Evolutionary conservation across 2,329 filamentous ascomycete genomes (phyloP), one percentile per base, ranked within the genome.

Genomic region (Xylaria sp.): DNA sequence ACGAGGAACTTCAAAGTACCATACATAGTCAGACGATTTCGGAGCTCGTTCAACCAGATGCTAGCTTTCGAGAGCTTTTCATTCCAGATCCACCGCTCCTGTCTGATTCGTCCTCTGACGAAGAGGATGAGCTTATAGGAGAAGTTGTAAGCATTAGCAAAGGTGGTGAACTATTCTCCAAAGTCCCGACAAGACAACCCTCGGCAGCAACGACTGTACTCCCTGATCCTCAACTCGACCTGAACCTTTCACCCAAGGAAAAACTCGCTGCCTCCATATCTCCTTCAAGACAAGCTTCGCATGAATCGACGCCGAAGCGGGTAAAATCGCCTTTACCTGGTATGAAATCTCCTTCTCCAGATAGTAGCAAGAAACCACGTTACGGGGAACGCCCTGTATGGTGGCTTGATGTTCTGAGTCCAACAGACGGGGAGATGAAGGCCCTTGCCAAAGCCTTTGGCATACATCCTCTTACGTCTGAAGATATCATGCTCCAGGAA

Each of bases 401-500:
- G 88, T 99, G 96, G 96, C 87, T 99, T 3, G 96, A 99, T 79
- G 88, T 99, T 5, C 84, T 97, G 27, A 92, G 88, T 50, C 96
- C 96, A 0, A 97, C 94, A 0, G 94, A 98, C 75, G 89, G 90
- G 0, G 96, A 99, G 80, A 98, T 99, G 96, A 95, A 94, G 77
- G 89, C 96, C 9, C 86, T 99, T 45, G 90, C 93, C 33, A 97
- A 96, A 76, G 87, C 96, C 0, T 99, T 99, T 77, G 93, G 94
- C 17, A 97, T 99, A 67, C 96, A 99, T 80, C 94, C 96, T 0
- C 82, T 99, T 65, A 99, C 96, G 0, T 91, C 93, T 1, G 96
- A 99, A 79, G 96, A 99, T 77, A 97, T 99, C 74, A 91, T 98
- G 86, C 90, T 97, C 83, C 93, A 98, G 78, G 96, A 99, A 81